Evolutionary conservation across 108 stramenopile species (phyloP).

Genomic region (Nannochloropsis oceanica): DNA sequence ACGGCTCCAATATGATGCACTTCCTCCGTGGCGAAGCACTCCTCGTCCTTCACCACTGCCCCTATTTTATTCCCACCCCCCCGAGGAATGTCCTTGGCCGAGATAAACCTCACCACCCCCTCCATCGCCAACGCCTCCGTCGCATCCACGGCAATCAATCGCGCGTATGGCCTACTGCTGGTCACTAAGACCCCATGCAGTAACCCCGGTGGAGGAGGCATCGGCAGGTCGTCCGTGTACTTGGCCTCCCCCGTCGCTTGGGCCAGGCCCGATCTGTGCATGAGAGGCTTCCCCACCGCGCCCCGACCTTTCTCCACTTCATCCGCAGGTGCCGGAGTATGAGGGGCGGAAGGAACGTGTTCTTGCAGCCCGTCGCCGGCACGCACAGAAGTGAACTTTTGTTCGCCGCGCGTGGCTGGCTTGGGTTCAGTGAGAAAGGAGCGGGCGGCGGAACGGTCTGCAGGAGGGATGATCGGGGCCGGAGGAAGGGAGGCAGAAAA

Average conservation of each 20-base stretch:
- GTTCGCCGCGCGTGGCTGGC: conserved; percentile 54
- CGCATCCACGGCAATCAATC: conserved; percentile 48
- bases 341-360: conserved; percentile 1
- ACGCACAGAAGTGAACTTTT: conserved; percentile 40
- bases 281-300: conserved; percentile 51
- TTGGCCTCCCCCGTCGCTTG: conserved; percentile 81
- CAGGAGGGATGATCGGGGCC: background rate
- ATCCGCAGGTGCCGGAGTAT: conserved; percentile 1
- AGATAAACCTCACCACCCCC: conserved; percentile 60
- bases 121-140: conserved; percentile 47
- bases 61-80: conserved; percentile 60
- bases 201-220: conserved; percentile 43
- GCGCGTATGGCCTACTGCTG: conserved; percentile 48
- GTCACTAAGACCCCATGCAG: conserved; percentile 67
- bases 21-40: conserved; percentile 33
- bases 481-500: conserved; percentile 31
- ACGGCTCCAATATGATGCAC: conserved; percentile 56
- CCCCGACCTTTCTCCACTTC: background rate
- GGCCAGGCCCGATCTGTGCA: conserved; percentile 61
- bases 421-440: conserved; percentile 58
- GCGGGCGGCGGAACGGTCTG: conserved; percentile 42
- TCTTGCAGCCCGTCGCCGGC: conserved; percentile 19
- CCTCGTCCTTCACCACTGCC: conserved; percentile 63
- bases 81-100: conserved; percentile 55
- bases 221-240: conserved; percentile 75